Evolutionary conservation across 2,329 filamentous ascomycete species (phyloP), one percentile per base, ranked within the genome.

Genomic region (Harringtonia lauricola): DNA sequence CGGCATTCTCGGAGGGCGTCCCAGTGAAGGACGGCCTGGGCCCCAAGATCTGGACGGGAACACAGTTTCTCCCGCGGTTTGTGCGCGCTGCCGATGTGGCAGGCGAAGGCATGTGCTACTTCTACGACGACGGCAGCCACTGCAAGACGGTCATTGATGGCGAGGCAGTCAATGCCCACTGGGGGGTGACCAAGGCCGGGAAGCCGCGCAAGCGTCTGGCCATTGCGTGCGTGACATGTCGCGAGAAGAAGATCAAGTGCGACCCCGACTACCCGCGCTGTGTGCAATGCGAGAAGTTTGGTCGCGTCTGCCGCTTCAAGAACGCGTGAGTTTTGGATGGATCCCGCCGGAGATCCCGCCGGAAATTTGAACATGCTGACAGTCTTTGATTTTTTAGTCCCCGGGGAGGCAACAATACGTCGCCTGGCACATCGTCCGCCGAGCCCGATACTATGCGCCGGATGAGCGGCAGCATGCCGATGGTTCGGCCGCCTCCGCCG

Each of bases 241-340:
- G 89, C 41, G 88, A 95, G 65, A 95, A 95, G 77, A 95, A 95
- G 71, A 94, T 95, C 66, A 95, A 94, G 62, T 95, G 89, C 57
- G 87, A 95, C 51, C 89, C 88, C 2, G 87, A 89, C 54, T 83
- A 79, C 51, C 85, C 85, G 33, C 87, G 86, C 53, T 95, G 89
- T 55, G 76, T 89, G 43, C 88, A 95, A 63, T 95, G 89, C 60
- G 83, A 92, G 59, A 95, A 94, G 65, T 90, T 90, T 57, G 86
- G 88, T 44, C 76, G 86, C 39, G 71, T 83, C 17, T 95, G 89
- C 74, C 82, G 82, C 62, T 88, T 87, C 57, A 85, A 86, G 64
- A 86, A 84, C 64, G 85, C 85, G 84, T 90, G 67, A 77, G 82
- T 81, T n/a, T n/a, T n/a, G n/a, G n/a, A n/a, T n/a, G n/a, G n/a